phyloP scores from a whole-genome alignment of 768 basidiomycete genomes.

The Pholiota molesta region DNA sequence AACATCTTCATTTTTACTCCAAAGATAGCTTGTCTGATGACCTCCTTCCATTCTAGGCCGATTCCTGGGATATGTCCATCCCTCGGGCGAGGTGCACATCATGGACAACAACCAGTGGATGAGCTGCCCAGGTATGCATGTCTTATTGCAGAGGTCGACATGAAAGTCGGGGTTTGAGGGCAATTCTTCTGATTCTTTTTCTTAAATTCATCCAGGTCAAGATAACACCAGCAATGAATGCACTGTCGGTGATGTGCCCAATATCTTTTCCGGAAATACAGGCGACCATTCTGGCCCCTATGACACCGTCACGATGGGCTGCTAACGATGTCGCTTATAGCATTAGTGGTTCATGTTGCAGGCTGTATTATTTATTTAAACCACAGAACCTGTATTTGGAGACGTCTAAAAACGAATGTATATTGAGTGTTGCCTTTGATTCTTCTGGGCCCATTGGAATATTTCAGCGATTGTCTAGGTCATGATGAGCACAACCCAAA shows the following conservation, averaged over 20 bases:
- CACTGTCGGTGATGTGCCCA: conserved; percentile 44
- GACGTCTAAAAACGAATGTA: neutral
- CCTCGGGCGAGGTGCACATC: conserved; percentile 55
- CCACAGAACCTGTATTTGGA: neutral
- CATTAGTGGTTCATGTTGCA: neutral
- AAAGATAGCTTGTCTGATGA: neutral
- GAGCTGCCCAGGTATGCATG: conserved; percentile 41
- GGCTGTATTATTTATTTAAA: neutral
- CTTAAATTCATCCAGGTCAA: conserved; percentile 41
- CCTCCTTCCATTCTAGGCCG: conserved; percentile 25
- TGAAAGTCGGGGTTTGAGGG: no score
- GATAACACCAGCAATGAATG: conserved; percentile 56
- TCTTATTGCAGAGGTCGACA: no score
- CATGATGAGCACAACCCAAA: conserved; percentile 71
- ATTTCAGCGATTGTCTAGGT: neutral
- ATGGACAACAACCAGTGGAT: conserved; percentile 52
- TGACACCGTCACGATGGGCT: conserved; percentile 26
- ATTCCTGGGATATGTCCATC: conserved; percentile 47
- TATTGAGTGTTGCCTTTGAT: neutral
- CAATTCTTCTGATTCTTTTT: no score
- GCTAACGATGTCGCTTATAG: conserved; percentile 6
- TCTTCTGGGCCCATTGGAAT: neutral
- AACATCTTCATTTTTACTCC: neutral
- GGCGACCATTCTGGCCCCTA: conserved; percentile 44
- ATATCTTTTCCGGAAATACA: conserved; percentile 40